A percentile compares a stretch with the other conserved stretches of the same genome.
phyloP scores from a whole-genome alignment of 805 yeast genomes.

The Starmerella apis region DNA sequence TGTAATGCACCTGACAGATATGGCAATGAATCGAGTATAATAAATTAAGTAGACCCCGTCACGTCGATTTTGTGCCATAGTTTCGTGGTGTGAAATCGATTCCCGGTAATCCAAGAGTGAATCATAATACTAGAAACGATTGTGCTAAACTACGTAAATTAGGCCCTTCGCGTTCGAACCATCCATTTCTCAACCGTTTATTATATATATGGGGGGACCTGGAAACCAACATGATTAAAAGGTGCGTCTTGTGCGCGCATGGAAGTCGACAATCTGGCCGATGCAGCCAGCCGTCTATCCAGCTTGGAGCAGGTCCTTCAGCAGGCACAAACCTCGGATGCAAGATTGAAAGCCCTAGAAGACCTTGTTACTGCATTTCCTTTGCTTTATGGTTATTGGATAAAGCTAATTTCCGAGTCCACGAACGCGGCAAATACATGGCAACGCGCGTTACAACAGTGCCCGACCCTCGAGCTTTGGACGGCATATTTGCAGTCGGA shows the following conservation, averaged over 20 bases:
- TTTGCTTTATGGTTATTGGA: slow-evolving; percentile 37
- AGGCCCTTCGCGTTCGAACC: background rate
- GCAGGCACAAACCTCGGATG: slow-evolving; percentile 1
- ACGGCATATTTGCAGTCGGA: slow-evolving; percentile 28
- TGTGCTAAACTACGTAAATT: background rate
- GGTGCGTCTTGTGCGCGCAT: background rate
- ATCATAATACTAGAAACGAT: background rate
- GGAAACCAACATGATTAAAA: too few relatives aligned
- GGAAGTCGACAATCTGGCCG: background rate
- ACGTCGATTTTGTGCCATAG: too few relatives aligned
- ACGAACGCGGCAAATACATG: slow-evolving; percentile 17
- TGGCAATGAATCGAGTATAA: too few relatives aligned
- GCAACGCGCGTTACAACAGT: slow-evolving; percentile 23
- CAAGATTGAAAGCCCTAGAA: slow-evolving; percentile 9
- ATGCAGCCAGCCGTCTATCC: background rate
- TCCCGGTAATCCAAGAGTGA: background rate
- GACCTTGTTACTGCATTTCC: slow-evolving; percentile 32
- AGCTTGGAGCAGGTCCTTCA: slow-evolving; percentile 1
- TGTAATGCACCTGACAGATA: too few relatives aligned
- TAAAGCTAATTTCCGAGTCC: slow-evolving; percentile 27
- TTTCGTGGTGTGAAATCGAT: too few relatives aligned
- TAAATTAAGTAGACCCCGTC: too few relatives aligned
- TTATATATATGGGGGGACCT: too few relatives aligned
- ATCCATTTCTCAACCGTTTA: background rate
- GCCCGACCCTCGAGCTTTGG: slow-evolving; percentile 32